Evolutionary conservation across 2,329 filamentous ascomycete species (phyloP).

Genomic region (Diaporthe ilicicola): DNA sequence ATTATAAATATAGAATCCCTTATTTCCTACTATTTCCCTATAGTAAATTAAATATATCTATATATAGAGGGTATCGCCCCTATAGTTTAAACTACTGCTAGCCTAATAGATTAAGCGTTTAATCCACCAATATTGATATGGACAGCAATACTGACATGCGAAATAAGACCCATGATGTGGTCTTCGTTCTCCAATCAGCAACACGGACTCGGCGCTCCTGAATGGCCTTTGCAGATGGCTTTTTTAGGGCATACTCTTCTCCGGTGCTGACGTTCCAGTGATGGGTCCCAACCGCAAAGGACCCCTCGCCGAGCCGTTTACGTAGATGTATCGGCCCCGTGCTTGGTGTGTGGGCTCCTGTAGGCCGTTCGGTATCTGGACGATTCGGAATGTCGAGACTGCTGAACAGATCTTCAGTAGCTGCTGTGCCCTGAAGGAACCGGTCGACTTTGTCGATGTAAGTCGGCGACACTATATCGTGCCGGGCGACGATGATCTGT

Average conservation of each 20-base stretch:
- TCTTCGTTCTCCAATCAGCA: conserved; percentile 35
- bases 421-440: conserved; percentile 34
- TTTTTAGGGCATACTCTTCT: conserved; percentile 36
- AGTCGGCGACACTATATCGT: conserved; percentile 16
- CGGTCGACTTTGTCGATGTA: conserved; percentile 36
- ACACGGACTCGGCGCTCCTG: not conserved
- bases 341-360: conserved; percentile 19
- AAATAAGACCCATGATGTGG: conserved; percentile 36
- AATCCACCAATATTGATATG: too few species aligned
- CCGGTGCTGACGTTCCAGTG: conserved; percentile 39
- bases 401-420: conserved; percentile 15
- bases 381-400: not conserved
- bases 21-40: too few species aligned
- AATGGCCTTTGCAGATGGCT: conserved; percentile 31
- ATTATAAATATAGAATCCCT: too few species aligned
- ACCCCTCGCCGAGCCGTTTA: conserved; percentile 33
- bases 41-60: too few species aligned
- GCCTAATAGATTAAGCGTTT: too few species aligned
- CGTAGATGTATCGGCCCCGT: conserved; percentile 19
- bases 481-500: too few species aligned
- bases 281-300: conserved; percentile 36
- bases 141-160: conserved; percentile 32
- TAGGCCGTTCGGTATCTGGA: conserved; percentile 6
- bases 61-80: too few species aligned
- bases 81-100: too few species aligned